Evolutionary conservation across 345 rosid species (phyloP).

Genomic region (Pistacia vera): DNA sequence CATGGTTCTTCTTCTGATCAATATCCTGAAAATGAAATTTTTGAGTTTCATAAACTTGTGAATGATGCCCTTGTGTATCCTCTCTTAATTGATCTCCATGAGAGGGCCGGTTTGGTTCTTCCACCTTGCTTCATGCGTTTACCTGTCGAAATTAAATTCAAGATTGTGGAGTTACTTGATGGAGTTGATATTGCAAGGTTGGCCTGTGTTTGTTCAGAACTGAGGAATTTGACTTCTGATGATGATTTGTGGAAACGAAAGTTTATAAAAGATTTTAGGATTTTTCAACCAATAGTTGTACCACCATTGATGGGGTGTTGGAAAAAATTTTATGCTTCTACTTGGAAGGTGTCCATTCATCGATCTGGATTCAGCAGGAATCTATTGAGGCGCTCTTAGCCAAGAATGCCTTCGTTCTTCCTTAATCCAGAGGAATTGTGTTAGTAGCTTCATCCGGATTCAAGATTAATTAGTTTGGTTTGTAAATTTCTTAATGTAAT

Average conservation of each 20-base stretch:
- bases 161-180: constrained; percentile 19
- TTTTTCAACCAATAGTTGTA: too few species aligned
- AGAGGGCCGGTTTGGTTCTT: constrained; percentile 13
- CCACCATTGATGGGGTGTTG: neutral
- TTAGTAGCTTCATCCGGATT: too few species aligned
- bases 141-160: constrained; percentile 19
- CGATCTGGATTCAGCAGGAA: too few species aligned
- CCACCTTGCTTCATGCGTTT: constrained; percentile 25
- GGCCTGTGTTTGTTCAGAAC: constrained; percentile 27
- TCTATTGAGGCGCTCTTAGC: too few species aligned
- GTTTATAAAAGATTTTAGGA: constrained; percentile 12
- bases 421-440: too few species aligned
- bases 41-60: constrained; percentile 27
- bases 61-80: constrained; percentile 25
- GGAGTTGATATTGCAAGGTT: constrained; percentile 22
- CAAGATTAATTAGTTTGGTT: too few species aligned
- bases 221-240: constrained; percentile 19
- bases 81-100: constrained; percentile 21
- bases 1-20: constrained; percentile 2
- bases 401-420: too few species aligned
- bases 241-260: constrained; percentile 31
- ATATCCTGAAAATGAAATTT: constrained; percentile 15
- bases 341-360: too few species aligned
- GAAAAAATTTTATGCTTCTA: neutral
- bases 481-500: too few species aligned